Base-by-base conservation (phyloP, 1,284 basidiomycete species). In the Cystobasidium sp. region DNA sequence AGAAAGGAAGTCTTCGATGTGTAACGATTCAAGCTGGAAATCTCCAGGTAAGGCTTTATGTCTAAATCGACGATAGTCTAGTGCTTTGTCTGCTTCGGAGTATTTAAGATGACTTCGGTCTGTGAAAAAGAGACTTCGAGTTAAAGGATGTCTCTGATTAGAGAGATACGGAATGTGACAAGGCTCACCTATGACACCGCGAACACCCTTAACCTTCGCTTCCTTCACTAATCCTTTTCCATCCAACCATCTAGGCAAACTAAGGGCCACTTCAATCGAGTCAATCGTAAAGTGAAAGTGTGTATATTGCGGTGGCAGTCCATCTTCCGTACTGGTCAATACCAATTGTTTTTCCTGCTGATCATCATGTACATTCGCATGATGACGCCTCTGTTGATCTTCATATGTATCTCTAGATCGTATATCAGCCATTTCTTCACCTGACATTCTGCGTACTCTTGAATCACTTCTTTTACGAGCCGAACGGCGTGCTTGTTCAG, bases 261-360 rank as follows among this genome's bases (percentile, higher is more conserved):
- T 96, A n/a, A 99, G 85, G 0, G 93, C 95, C 14, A 99, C 95
- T 78, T 99, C 97, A 68, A 99, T 91, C 43, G 93, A 93, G 81
- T 97, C 96, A 43, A 97, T 88, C 76, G 88, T 93, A 76, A 97
- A 81, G 81, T 97, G 94, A 79, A 94, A 96, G 87, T 93, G 90
- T 5, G 93, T 89, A 82, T 90, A 91, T 80, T 93, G 91, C 61
- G 81, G 71, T 44, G 81, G 71, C 44, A 39, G 65, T 72, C 64
- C 67, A 52, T 58, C 74, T 12, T 74, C 58, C 22, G 55, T 24
- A n/a, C 43, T 49, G 16, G 58, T 43, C 6, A 72, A 47, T 14
- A 39, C 39, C 12, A 31, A 22, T 31, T 41, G 43, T 39, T 49
- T 43, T 6, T 51, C 47, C 20, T 22, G 14, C 12, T 49, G 47